Base-by-base conservation (phyloP, 1,284 basidiomycete genomes). In the Tremellales sp. region DNA sequence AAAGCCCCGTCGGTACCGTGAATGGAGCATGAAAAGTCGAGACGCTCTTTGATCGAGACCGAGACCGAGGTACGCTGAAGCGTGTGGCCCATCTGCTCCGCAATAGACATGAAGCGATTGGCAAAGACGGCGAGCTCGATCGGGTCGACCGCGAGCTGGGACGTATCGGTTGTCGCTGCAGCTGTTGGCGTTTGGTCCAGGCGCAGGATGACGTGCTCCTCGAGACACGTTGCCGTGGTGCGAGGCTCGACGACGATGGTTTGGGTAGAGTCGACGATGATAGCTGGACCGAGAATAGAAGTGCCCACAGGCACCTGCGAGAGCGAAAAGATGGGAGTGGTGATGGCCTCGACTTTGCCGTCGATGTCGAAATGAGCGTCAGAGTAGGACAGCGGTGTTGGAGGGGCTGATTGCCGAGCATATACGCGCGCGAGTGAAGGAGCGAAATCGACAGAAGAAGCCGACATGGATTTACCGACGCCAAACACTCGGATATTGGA, bases 131-230 rank as follows among this genome's bases (percentile, higher is more conserved):
- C 75, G 22, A 78, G 69, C 48, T 77, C 59, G 56, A 78, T 72
- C 2, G 76, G 75, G 49, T 78, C 77, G 33, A 49, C 49, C 10
- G 36, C 40, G 1, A 49, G 36, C 40, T 52, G 43, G 10, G n/a
- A n/a, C n/a, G n/a, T n/a, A n/a, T n/a, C n/a, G n/a, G n/a, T n/a
- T n/a, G n/a, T n/a, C n/a, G n/a, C n/a, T n/a, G n/a, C n/a, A n/a
- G n/a, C n/a, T n/a, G n/a, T n/a, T n/a, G n/a, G n/a, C n/a, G n/a
- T n/a, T n/a, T 40, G 43, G 21, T 52, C 40, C 40, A 45, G 47
- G 43, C 40, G 53, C 10, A 60, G 27, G 67, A 91, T 82, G 0
- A 92, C 93, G 19, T 93, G 93, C 31, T 62, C 58, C 22, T 50
- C 53, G 13, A 66, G 54, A 17, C 56, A 49, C 22, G 56, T 48